Conservation (phyloP, 225 moss, liverwort and hornwort genomes). For the Marchantia polymorpha region DNA sequence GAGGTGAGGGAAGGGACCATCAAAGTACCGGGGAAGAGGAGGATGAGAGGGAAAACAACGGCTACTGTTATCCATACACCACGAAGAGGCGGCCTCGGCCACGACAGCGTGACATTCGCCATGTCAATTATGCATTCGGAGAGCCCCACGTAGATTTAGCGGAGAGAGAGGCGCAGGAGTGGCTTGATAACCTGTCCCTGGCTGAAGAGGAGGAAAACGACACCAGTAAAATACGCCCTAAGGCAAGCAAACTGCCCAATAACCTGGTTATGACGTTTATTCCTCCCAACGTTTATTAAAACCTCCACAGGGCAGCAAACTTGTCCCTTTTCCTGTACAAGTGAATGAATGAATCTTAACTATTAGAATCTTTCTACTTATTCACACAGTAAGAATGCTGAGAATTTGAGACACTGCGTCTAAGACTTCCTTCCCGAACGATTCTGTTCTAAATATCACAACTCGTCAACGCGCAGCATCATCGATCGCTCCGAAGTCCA, state of each 20-base stretch:
- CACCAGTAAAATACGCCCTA: slow-evolving; percentile 21
- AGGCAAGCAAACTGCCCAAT: slow-evolving; percentile 4
- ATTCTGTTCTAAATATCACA: too few species aligned
- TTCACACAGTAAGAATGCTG: too few species aligned
- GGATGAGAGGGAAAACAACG: background rate
- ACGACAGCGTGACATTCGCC: slow-evolving; percentile 23
- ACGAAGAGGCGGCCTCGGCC: background rate
- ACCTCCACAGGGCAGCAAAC: too few species aligned
- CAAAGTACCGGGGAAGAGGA: background rate
- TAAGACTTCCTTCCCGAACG: too few species aligned
- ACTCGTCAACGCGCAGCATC: too few species aligned
- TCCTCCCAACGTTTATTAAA: too few species aligned
- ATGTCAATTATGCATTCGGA: slow-evolving; percentile 46
- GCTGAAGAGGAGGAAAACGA: slow-evolving; percentile 36
- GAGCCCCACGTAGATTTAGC: slow-evolving; percentile 30
- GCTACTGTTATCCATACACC: background rate
- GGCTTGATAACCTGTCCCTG: slow-evolving; percentile 36
- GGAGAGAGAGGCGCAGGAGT: slow-evolving; percentile 38
- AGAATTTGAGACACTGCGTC: too few species aligned
- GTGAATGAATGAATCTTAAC: too few species aligned
- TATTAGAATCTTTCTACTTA: too few species aligned
- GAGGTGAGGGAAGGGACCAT: background rate
- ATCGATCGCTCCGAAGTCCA: too few species aligned
- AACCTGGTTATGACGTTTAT: too few species aligned
- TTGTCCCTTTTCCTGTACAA: too few species aligned